Conservation (phyloP, 768 basidiomycete genomes). For the Zangia roseola region DNA sequence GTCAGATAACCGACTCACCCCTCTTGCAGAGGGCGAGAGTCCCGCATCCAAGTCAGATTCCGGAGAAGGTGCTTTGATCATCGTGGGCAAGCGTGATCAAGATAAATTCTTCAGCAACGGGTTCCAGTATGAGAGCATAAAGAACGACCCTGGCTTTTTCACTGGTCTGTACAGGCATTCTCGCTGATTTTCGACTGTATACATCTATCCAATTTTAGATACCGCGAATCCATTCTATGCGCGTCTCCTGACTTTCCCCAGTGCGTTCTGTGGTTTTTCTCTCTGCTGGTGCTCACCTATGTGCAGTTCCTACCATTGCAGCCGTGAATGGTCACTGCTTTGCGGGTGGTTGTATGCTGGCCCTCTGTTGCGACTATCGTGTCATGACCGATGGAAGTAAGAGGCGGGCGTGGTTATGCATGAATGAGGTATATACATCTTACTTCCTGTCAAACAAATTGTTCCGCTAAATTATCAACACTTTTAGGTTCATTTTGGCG, state of each 20-base stretch:
- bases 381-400: conserved; percentile 82
- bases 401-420: conserved; percentile 81
- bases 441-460: neutral
- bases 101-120: conserved; percentile 92
- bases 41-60: conserved; percentile 27
- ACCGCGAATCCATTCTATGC: conserved; percentile 72
- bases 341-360: conserved; percentile 78
- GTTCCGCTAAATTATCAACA: neutral
- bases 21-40: conserved; percentile 41
- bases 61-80: conserved; percentile 70
- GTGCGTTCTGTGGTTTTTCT: conserved; percentile 40
- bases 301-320: conserved; percentile 72
- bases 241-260: conserved; percentile 73
- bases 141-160: conserved; percentile 61
- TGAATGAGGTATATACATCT: conserved; percentile 72
- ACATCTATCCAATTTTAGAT: conserved; percentile 38
- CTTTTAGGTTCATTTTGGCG: conserved; percentile 74
- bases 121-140: conserved; percentile 57
- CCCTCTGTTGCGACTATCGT: conserved; percentile 84
- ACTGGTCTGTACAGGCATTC: conserved; percentile 42
- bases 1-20: conserved; percentile 50
- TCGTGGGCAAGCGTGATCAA: conserved; percentile 71
- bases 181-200: neutral
- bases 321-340: conserved; percentile 86
- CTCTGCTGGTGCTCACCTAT: conserved; percentile 1